A percentile compares a stretch with the other conserved stretches of the same genome.
Evolutionary conservation across 176 grass and related monocot genomes (phyloP).

Genomic region (Oryza longistaminata): DNA sequence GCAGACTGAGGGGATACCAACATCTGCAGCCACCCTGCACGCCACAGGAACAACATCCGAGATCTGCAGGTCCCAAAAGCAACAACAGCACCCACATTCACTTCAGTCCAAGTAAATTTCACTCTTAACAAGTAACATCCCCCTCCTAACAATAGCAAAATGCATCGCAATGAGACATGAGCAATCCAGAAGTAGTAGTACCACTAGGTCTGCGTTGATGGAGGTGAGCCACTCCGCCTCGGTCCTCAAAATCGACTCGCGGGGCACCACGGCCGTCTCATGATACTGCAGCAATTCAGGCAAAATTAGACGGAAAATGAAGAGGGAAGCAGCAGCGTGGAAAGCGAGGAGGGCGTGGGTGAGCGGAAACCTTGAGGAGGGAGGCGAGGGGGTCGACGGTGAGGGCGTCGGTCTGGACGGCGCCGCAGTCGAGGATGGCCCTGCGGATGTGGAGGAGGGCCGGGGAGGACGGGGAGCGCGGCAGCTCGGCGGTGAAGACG

Average conservation of each 20-base stretch:
- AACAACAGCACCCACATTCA: not conserved
- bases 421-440: slow-evolving; percentile 92
- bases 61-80: slow-evolving; percentile 40
- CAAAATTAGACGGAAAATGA: not conserved
- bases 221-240: slow-evolving; percentile 84
- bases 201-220: slow-evolving; percentile 82
- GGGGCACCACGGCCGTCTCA: slow-evolving; percentile 85
- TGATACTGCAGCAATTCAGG: slow-evolving; percentile 54
- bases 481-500: slow-evolving; percentile 90
- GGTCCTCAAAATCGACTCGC: slow-evolving; percentile 69
- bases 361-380: slow-evolving; percentile 61
- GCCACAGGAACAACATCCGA: slow-evolving; percentile 89
- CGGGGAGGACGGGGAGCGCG: slow-evolving; percentile 61
- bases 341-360: not conserved
- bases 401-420: slow-evolving; percentile 89
- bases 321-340: too few species aligned
- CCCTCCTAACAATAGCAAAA: not conserved
- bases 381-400: slow-evolving; percentile 85
- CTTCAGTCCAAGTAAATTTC: not conserved
- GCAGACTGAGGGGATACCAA: slow-evolving; percentile 63
- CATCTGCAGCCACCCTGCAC: slow-evolving; percentile 75
- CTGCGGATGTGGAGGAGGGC: slow-evolving; percentile 67
- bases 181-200: not conserved
- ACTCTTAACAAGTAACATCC: too few species aligned
- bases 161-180: not conserved